Base-by-base conservation (phyloP, 805 yeast species). In the Naumovozyma dairenensis region DNA sequence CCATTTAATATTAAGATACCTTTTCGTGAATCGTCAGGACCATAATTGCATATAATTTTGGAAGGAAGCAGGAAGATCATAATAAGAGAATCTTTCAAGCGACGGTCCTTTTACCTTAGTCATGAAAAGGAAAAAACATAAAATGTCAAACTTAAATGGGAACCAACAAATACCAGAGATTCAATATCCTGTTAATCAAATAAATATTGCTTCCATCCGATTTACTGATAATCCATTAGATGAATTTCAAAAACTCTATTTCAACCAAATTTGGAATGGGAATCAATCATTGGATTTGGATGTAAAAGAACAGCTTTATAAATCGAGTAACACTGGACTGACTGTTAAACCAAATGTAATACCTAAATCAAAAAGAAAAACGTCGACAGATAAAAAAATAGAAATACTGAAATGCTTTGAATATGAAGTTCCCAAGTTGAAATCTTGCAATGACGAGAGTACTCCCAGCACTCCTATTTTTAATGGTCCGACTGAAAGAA, bases 341-440 rank as follows among this genome's bases (percentile, higher is more conserved):
- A 26, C 21, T 16, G 13, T 27, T 9, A 9, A 28, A 13, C 31
- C 30, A 17, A 26, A 19, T 16, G 20, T 26, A 18, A 32, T 12
- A 12, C 5, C 29, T 24, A 12, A 15, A 20, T 8, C n/a, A 9
- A 19, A 10, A 5, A 14, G 21, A 25, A 17, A 22, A 14, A 21
- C 12, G 26, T 20, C 26, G 13, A 20, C 25, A 27, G 26, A 28
- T 16, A 25, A 22, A 7, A 25, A 31, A 18, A 36, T 29, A 25
- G 32, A 36, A 21, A 16, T 36, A 8, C 19, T 36, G 15, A 31
- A 44, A 21, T 52, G 56, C 40, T 45, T 39, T 16, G 56, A 52
- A 38, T 52, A 49, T 31, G 45, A 38, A 20, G 28, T 52, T 7
- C 57, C 57, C 9, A 51, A 50, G n/a, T n/a, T n/a, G n/a, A n/a